Percentiles rank a stretch among this genome's conserved stretches.
Evolutionary conservation across 495 filamentous ascomycete genomes (phyloP).

Genomic region (Lepidopterella palustris): DNA sequence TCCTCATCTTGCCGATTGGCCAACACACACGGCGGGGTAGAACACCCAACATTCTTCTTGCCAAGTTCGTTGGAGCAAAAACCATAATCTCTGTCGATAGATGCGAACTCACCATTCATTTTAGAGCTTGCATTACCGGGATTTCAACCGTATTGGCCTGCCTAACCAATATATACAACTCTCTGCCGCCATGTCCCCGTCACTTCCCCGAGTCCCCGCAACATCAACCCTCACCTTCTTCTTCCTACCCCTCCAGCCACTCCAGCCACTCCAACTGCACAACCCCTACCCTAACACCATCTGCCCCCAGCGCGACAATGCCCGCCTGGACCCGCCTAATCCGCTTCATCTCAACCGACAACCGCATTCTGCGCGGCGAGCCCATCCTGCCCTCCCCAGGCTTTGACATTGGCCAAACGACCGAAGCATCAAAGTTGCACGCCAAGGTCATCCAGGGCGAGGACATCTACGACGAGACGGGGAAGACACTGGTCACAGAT

Average conservation of each 20-base stretch:
- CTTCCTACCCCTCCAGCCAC: not conserved
- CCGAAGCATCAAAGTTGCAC: constrained; percentile 35
- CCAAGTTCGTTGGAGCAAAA: too few species aligned
- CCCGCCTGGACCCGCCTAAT: constrained; percentile 44
- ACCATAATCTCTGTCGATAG: too few species aligned
- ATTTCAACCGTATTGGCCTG: too few species aligned
- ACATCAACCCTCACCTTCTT: not conserved
- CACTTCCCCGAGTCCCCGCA: not conserved
- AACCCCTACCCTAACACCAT: not conserved
- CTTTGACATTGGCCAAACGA: constrained; percentile 41
- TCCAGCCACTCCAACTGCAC: not conserved
- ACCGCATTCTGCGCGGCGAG: constrained; percentile 44
- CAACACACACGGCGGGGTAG: too few species aligned
- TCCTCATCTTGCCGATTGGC: too few species aligned
- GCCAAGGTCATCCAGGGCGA: constrained; percentile 37
- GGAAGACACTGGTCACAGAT: constrained; percentile 34
- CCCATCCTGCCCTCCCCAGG: constrained; percentile 40
- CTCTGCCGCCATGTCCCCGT: not conserved
- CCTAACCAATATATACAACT: too few species aligned
- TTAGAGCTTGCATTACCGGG: too few species aligned
- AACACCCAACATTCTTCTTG: too few species aligned
- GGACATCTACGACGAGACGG: constrained; percentile 40
- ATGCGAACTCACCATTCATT: too few species aligned
- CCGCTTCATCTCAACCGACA: constrained; percentile 44
- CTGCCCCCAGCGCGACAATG: not conserved